Conservation (phyloP, 306 rosid genomes). For the barrel medic (Medicago truncatula) region DNA sequence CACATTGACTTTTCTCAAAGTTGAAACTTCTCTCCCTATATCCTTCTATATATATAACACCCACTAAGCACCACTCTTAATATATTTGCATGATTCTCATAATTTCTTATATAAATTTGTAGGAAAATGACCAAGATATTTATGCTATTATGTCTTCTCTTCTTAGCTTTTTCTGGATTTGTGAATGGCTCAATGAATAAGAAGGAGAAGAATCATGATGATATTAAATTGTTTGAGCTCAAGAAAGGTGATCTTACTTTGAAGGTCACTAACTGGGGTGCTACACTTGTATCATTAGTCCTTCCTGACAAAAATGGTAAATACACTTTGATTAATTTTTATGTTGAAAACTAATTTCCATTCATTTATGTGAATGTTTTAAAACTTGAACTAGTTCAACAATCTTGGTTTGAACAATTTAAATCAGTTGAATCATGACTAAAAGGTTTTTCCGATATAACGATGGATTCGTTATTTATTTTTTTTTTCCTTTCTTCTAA, state of each 20-base stretch:
- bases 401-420: no score
- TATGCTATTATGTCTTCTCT: constrained; percentile 29
- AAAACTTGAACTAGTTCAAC: background rate
- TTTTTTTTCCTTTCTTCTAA: no score
- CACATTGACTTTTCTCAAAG: background rate
- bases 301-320: constrained; percentile 52
- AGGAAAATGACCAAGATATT: constrained; percentile 36
- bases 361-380: background rate
- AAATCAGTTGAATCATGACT: no score
- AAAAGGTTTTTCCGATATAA: no score
- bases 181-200: constrained; percentile 31
- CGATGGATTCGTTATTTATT: no score
- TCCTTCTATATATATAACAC: background rate
- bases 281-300: constrained; percentile 45
- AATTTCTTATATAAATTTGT: background rate
- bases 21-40: background rate
- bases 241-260: constrained; percentile 48
- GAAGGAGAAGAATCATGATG: constrained; percentile 14
- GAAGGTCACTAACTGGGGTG: constrained; percentile 53
- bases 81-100: background rate
- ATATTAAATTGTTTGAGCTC: constrained; percentile 42
- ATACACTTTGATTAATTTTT: background rate
- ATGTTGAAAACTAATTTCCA: background rate
- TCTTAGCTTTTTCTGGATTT: constrained; percentile 32
- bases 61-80: background rate